Conservation (phyloP, 2,329 filamentous ascomycete genomes). For the Penicillium crustosum region DNA sequence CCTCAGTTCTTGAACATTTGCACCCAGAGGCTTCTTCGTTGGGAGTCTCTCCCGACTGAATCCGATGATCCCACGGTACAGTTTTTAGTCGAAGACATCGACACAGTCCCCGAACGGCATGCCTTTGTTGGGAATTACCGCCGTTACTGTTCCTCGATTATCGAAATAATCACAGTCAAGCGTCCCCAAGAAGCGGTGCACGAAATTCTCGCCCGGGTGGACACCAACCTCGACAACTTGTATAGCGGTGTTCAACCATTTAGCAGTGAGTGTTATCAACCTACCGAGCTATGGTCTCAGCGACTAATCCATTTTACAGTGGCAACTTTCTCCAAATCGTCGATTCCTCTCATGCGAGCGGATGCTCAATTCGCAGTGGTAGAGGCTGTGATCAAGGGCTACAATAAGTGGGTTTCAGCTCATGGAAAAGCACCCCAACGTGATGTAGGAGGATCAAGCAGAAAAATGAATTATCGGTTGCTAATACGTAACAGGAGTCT, state of each 20-base stretch:
- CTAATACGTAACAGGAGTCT: constrained; percentile 34
- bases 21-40: constrained; percentile 78
- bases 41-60: constrained; percentile 81
- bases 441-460: constrained; percentile 37
- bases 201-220: constrained; percentile 79
- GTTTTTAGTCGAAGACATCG: constrained; percentile 89
- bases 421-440: constrained; percentile 54
- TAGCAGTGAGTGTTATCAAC: constrained; percentile 53
- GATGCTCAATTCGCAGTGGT: constrained; percentile 90
- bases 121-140: constrained; percentile 95
- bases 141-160: constrained; percentile 81
- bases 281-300: background rate
- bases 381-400: constrained; percentile 84
- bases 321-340: constrained; percentile 42
- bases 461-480: background rate
- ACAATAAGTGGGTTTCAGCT: constrained; percentile 70
- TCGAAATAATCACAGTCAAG: constrained; percentile 80
- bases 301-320: constrained; percentile 23
- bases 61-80: constrained; percentile 75
- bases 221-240: constrained; percentile 70
- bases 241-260: constrained; percentile 71
- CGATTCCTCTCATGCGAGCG: constrained; percentile 60
- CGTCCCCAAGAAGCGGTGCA: constrained; percentile 81
- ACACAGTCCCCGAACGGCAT: constrained; percentile 89
- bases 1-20: constrained; percentile 78